Evolutionary conservation across 805 yeast genomes (phyloP), one percentile per base, ranked within the genome.

Genomic region (Cyberlindnera veronae): DNA sequence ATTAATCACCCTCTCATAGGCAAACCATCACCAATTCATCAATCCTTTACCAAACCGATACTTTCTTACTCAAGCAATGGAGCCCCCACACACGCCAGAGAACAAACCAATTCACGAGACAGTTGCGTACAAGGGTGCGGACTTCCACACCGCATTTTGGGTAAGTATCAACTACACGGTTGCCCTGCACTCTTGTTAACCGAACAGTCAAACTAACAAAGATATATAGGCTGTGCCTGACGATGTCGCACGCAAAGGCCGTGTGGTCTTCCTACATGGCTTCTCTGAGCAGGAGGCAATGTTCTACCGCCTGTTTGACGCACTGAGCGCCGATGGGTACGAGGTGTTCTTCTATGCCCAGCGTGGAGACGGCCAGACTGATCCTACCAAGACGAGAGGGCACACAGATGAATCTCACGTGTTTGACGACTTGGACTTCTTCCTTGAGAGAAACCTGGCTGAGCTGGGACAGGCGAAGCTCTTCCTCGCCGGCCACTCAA

Each of bases 271-370:
- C 42, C 76, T 84, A 4, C 95, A 84, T 60, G 95, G 95, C 0
- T 84, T 82, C 59, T 73, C 77, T 14, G 95, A 84, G 50, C 70
- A 68, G 41, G 66, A 76, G 10, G 53, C 58, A 15, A 39, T 76
- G 2, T 81, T 79, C 53, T 60, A 66, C 26, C 72, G 75, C 37
- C 52, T 74, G 21, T 72, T 75, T 55, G 89, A 84, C 50, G 62
- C 66, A 4, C 56, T 83, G 40, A 63, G 74, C 3, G 53, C 54
- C 17, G 43, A 49, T 11, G 90, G 91, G 0, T 81, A 72, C 55
- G 89, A 84, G 51, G 67, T 74, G 0, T 82, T 79, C 56, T 74
- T 75, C 54, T 85, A 76, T 58, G 88, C 80, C 57, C 91, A 84
- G 60, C 67, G 90, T 55, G 95, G 93, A 1, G 76, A 87, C 8